Evolutionary conservation across 140 eudicot genomes (phyloP).

Genomic region (Cichorium intybus): DNA sequence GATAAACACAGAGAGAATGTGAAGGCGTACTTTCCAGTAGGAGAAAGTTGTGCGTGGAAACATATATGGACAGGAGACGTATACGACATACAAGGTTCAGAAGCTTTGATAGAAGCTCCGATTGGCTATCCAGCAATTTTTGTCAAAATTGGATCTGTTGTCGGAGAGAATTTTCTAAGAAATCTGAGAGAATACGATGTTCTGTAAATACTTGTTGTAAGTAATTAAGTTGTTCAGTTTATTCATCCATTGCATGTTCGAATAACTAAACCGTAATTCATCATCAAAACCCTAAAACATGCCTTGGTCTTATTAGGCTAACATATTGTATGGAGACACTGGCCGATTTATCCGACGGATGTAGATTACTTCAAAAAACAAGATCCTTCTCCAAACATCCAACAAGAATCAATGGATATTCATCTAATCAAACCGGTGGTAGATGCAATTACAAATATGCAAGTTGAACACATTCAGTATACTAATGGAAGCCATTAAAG

Average conservation of each 20-base stretch:
- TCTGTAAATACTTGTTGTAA: constrained; percentile 27
- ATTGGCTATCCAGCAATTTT: constrained; percentile 93
- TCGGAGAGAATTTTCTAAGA: constrained; percentile 68
- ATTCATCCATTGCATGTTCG: background rate
- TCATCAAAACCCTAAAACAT: background rate
- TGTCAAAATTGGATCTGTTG: constrained; percentile 63
- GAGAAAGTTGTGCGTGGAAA: constrained; percentile 74
- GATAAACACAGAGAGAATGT: constrained; percentile 71
- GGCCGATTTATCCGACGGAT: background rate
- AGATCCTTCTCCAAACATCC: background rate
- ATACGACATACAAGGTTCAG: constrained; percentile 57
- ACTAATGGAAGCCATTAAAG: background rate
- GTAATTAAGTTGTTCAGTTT: constrained; percentile 11
- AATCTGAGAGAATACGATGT: constrained; percentile 55
- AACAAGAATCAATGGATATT: background rate
- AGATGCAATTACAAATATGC: background rate
- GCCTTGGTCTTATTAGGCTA: background rate
- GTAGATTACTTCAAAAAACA: background rate
- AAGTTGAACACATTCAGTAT: background rate
- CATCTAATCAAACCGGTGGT: constrained; percentile 2
- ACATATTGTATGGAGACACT: background rate
- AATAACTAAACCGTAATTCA: background rate
- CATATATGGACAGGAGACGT: constrained; percentile 87
- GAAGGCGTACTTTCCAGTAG: constrained; percentile 85
- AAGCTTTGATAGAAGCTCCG: constrained; percentile 73